Evolutionary conservation across 164 flowering plant species (phyloP), one percentile per base, ranked within the genome.

Genomic region (Protea cynaroides): DNA sequence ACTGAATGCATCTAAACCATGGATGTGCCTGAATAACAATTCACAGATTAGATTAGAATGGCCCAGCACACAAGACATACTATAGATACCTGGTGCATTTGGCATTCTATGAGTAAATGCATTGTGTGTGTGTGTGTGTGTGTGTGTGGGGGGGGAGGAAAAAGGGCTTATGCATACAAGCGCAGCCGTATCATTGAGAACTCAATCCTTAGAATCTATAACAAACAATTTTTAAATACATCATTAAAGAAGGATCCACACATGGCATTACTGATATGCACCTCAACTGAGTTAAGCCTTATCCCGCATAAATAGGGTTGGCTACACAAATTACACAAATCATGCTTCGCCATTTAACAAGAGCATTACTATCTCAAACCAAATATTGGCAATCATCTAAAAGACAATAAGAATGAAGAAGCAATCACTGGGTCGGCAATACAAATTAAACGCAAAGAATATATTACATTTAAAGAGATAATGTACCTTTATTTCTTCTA

Each of bases 401-500:
- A 36, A 36, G 47, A 63, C 11, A 53, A 29, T 29, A 29, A 36
- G 19, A 63, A 13, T 51, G 53, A 46, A 53, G 37, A 18, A 37
- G 50, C 50, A 50, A 51, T 49, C 36, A 34, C 34, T 29, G 34
- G 34, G 34, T 29, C 34, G 2, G 34, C 34, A 29, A 29, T 29
- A 3, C 5, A 7, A 14, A 34, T 24, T 57, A 57, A 3, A n/a
- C 19, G 62, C 29, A 21, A 40, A 9, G 34, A 17, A 8, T 44
- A 43, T 43, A 10, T 61, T 13, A 61, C 17, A 29, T 29, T 25
- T 19, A 62, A 51, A 18, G 21, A 64, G 52, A 34, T 25, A 40
- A 6, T 29, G 52, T 70, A 87, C 97, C 92, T 91, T 88, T 65
- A 91, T 78, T 79, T 89, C 97, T 59, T 92, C 94, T 24, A 85